phyloP scores from a whole-genome alignment of 2,329 filamentous ascomycete genomes.

The Aaosphaeria arxii region DNA sequence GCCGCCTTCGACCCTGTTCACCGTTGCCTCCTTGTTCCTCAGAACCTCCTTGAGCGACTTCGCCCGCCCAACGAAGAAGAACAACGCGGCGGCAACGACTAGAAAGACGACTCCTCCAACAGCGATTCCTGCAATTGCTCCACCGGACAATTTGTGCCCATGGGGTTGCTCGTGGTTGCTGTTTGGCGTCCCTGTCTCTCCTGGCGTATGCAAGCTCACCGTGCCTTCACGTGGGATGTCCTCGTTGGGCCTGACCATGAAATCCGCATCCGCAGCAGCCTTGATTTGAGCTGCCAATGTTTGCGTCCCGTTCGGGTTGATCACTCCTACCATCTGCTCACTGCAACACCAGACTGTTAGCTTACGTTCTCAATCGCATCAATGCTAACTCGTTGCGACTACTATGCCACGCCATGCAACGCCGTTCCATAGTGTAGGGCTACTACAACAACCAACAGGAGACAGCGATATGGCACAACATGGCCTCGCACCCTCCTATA shows the following conservation, averaged over 20 bases:
- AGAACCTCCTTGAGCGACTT: constrained; percentile 28
- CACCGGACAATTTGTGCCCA: constrained; percentile 27
- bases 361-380: too few relatives aligned
- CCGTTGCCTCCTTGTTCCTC: constrained; percentile 13
- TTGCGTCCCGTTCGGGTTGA: constrained; percentile 57
- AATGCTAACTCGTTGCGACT: too few relatives aligned
- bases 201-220: constrained; percentile 5
- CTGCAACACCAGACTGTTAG: too few relatives aligned
- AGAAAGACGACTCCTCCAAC: constrained; percentile 62
- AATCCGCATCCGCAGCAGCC: constrained; percentile 19
- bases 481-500: background rate
- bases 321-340: constrained; percentile 67
- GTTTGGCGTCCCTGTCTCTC: constrained; percentile 7
- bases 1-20: constrained; percentile 1
- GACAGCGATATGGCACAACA: background rate
- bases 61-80: constrained; percentile 61
- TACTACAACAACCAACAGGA: background rate
- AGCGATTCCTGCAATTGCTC: constrained; percentile 54
- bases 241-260: constrained; percentile 38
- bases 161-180: background rate
- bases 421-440: background rate
- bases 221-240: constrained; percentile 37
- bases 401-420: too few relatives aligned
- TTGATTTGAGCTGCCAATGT: constrained; percentile 25
- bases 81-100: constrained; percentile 56